Base-by-base conservation (phyloP, 768 basidiomycete genomes). In the Cantharellus cinnabarinus region DNA sequence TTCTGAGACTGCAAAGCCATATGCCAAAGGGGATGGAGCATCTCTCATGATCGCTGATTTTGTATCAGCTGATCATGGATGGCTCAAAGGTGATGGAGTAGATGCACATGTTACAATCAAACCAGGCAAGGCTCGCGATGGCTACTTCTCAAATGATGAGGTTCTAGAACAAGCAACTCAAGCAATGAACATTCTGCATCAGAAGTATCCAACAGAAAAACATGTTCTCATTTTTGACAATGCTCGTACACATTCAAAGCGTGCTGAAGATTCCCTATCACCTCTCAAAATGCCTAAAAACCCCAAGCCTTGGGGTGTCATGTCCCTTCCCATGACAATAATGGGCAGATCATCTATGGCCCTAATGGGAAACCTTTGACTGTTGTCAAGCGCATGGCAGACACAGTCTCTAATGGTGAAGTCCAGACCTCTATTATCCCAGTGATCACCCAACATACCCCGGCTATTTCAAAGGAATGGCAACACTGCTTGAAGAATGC, bases 401-500 rank as follows among this genome's bases (percentile, higher is more conserved):
- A 48, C 20, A 48, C 44, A 48, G 44, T 7, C 7, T 48, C 7
- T 0, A 59, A 62, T 64, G 63, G 65, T 2, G 2, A 54, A 35
- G 34, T 61, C 34, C 71, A 74, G 56, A 58, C 20, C 63, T 74
- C 3, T 73, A 73, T 62, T 73, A 61, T 57, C 61, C 66, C 2
- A 57, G 63, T 20, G 44, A 71, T 62, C 71, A 75, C 58, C 60
- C 64, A 40, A 5, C 53, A 63, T 38, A 60, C 62, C 68, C 67
- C 5, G 70, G 69, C 5, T 65, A 60, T 63, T 73, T 72, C 65
- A 72, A 75, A 63, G 74, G 73, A 3, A 76, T 74, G 71, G 63
- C 51, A 48, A 59, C 62, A 15, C 67, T 70, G 37, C 59, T 70
- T 2, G 39, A 61, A 3, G 68, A 70, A 58, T 59, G 60, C 10